Conservation (phyloP, 129 eudicot species). For the Artemisia annua region DNA sequence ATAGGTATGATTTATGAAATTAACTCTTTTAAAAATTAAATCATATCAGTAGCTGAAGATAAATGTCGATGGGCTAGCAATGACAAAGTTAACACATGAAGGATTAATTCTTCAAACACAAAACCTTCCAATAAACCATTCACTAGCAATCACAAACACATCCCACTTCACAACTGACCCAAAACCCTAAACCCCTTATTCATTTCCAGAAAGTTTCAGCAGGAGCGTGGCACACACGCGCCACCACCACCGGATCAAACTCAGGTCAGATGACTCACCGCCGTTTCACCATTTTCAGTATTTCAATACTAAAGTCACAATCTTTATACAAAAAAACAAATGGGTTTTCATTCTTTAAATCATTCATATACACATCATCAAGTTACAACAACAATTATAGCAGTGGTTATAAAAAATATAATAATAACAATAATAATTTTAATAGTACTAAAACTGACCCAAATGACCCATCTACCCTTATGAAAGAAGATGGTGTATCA, state of each 20-base stretch:
- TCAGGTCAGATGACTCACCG: slow-evolving; percentile 53
- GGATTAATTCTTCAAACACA: no score
- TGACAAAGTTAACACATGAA: no score
- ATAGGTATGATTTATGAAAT: no score
- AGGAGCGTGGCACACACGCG: neutral
- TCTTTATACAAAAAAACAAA: slow-evolving; percentile 13
- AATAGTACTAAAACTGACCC: slow-evolving; percentile 41
- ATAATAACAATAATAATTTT: slow-evolving; percentile 22
- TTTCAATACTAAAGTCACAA: slow-evolving; percentile 35
- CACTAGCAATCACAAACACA: no score
- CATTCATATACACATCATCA: slow-evolving; percentile 47
- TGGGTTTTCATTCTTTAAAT: slow-evolving; percentile 42
- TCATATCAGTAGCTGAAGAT: no score
- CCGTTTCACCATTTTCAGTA: slow-evolving; percentile 36
- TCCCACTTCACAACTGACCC: no score
- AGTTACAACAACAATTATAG: slow-evolving; percentile 19
- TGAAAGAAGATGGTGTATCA: slow-evolving; percentile 85
- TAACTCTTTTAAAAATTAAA: no score
- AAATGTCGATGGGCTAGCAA: no score
- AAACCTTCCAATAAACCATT: no score
- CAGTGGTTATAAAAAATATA: slow-evolving; percentile 4
- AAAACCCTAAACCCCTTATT: no score
- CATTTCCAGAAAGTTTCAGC: no score
- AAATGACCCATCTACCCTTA: slow-evolving; percentile 72
- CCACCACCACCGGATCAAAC: slow-evolving; percentile 16